Evolutionary conservation across 495 filamentous ascomycete genomes (phyloP), one percentile per base, ranked within the genome.

Genomic region (Aspergillus panamensis): DNA sequence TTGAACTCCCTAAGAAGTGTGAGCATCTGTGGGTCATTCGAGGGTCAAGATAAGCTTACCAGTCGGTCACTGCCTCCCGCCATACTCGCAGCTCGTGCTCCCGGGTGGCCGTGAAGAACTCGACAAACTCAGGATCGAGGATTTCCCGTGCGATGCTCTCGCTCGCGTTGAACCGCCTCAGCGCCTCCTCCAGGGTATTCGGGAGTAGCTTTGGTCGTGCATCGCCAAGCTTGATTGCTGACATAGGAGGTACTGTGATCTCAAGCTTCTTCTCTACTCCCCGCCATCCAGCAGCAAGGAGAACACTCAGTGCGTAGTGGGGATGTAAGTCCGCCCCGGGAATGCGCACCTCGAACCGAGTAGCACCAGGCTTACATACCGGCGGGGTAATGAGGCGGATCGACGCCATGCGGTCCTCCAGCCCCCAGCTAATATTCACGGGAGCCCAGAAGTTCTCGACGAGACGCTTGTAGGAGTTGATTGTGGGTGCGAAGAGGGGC

Each of bases 391-490:
- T 96, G 29, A 97, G 73, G 13, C 92, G 80, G 48, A 97, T 87
- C 0, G 88, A 92, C 0, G 92, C 92, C 21, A 90, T 90, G 37
- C 92, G 88, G 66, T 97, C 92, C 66, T 97, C 92, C 2, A 96
- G 71, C 1, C 92, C 92, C 92, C 92, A 97, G 14, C 87, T 92
- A 4, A 96, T 90, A 3, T 91, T 96, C 5, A 97, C 91, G 0
- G 92, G 92, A 0, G 92, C 92, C 92, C 92, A 97, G 73, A 95
- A 96, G 67, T 96, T 96, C 77, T 97, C 92, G 10, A 97, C 92
- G 0, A 97, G 80, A 3, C 92, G 86, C 70, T 97, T 97, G 75
- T 97, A 97, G 51, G 87, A 91, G 76, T 97, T 97, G 68, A 97
- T 81, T 6, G 88, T 97, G 0, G 92, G 92, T 1, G 92, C 92